Evolutionary conservation across 345 rosid genomes (phyloP).

Genomic region (Conringia planisiliqua): DNA sequence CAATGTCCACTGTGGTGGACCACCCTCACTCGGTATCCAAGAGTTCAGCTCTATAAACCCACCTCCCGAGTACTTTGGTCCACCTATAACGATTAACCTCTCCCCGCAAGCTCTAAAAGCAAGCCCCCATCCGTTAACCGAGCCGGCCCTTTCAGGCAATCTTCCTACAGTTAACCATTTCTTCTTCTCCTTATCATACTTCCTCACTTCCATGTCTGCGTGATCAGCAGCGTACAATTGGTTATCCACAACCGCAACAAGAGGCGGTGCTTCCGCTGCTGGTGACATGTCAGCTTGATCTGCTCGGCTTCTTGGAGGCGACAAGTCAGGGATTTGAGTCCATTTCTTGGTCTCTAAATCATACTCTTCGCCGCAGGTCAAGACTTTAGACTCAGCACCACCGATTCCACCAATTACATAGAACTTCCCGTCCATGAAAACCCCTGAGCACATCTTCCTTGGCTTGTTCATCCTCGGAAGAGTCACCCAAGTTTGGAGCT

Average conservation of each 20-base stretch:
- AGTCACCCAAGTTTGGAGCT: slow-evolving; percentile 57
- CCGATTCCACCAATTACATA: slow-evolving; percentile 89
- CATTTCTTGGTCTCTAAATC: slow-evolving; percentile 66
- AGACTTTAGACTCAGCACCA: slow-evolving; percentile 45
- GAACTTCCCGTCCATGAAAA: slow-evolving; percentile 86
- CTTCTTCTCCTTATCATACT: slow-evolving; percentile 59
- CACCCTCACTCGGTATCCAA: slow-evolving; percentile 77
- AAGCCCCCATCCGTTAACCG: slow-evolving; percentile 95
- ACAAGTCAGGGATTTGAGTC: slow-evolving; percentile 77
- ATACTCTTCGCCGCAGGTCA: slow-evolving; percentile 81
- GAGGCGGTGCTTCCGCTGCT: slow-evolving; percentile 83
- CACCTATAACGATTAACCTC: slow-evolving; percentile 82
- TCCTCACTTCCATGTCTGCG: slow-evolving; percentile 74
- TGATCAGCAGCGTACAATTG: slow-evolving; percentile 82
- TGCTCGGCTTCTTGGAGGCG: slow-evolving; percentile 55
- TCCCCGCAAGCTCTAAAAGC: slow-evolving; percentile 95
- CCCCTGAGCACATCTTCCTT: slow-evolving; percentile 92
- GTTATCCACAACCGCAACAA: slow-evolving; percentile 80
- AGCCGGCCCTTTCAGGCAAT: slow-evolving; percentile 78
- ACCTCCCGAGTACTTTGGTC: slow-evolving; percentile 67
- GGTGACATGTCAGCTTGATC: slow-evolving; percentile 53
- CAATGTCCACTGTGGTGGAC: slow-evolving; percentile 77
- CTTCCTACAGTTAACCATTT: slow-evolving; percentile 68
- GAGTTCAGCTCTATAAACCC: slow-evolving; percentile 82
- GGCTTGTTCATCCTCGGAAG: slow-evolving; percentile 77